Conservation (phyloP, 257 asterid species). For the Solanum chiquidenum region DNA sequence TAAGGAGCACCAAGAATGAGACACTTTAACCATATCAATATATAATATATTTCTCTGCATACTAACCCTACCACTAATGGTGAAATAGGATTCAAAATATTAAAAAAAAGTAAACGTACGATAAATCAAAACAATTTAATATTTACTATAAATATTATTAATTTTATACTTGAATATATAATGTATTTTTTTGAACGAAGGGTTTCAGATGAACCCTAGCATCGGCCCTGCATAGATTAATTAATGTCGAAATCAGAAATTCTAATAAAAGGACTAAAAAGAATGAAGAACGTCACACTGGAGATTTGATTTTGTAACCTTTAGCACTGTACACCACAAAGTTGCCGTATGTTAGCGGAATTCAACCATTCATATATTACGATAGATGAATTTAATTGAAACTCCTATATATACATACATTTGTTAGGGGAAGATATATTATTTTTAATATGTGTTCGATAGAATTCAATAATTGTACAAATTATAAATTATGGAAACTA, state of each 20-base stretch:
- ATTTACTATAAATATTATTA: too few relatives aligned
- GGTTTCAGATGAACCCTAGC: background rate
- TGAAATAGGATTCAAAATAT: background rate
- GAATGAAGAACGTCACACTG: background rate
- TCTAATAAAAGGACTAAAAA: background rate
- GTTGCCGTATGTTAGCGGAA: background rate
- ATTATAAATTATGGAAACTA: background rate
- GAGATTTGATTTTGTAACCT: background rate
- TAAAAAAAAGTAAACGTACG: background rate
- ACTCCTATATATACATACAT: background rate
- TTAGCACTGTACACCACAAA: background rate
- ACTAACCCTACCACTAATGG: background rate
- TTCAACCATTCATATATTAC: background rate
- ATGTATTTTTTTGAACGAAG: too few relatives aligned
- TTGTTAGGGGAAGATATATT: background rate
- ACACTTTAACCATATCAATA: conserved; percentile 12
- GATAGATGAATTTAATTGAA: background rate
- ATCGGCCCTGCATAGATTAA: too few relatives aligned
- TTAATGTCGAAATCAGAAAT: background rate
- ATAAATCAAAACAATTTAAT: too few relatives aligned
- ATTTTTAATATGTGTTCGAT: background rate
- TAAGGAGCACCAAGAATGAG: conserved; percentile 8
- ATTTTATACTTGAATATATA: too few relatives aligned
- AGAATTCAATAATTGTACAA: too few relatives aligned
- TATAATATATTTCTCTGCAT: background rate